Conservation (phyloP, 2,329 filamentous ascomycete genomes). For the Alternaria brassicicola region DNA sequence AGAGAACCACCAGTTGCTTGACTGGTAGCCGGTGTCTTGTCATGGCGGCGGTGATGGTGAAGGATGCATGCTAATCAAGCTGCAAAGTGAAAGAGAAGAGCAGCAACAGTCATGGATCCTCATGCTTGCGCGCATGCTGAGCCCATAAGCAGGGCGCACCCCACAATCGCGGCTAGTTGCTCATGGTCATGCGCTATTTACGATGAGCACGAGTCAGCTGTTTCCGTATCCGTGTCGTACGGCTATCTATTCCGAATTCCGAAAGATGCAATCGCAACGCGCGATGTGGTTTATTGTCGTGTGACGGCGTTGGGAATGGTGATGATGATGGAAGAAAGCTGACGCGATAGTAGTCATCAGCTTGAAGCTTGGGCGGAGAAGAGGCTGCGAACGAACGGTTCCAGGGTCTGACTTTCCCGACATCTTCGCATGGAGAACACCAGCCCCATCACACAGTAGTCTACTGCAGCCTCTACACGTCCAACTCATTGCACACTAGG, state of each 20-base stretch:
- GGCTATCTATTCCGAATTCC: slow-evolving; percentile 7
- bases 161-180: slow-evolving; percentile 24
- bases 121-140: slow-evolving; percentile 12
- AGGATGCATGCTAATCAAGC: slow-evolving; percentile 14
- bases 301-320: not conserved
- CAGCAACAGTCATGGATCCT: slow-evolving; percentile 1
- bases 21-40: slow-evolving; percentile 48
- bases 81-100: not conserved
- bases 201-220: slow-evolving; percentile 12
- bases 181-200: slow-evolving; percentile 11
- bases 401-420: not conserved
- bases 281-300: not conserved
- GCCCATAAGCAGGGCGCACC: slow-evolving; percentile 16
- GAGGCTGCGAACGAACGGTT: not conserved
- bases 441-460: not conserved
- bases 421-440: not conserved
- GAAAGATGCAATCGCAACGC: not conserved
- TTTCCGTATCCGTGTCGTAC: not conserved
- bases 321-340: not conserved
- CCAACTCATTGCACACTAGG: not conserved
- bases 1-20: slow-evolving; percentile 49
- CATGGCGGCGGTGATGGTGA: slow-evolving; percentile 33
- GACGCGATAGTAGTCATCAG: not conserved
- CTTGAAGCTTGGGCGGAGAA: slow-evolving; percentile 3
- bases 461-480: not conserved